phyloP scores from a whole-genome alignment of 805 yeast genomes.

The Saturnispora halmiae region DNA sequence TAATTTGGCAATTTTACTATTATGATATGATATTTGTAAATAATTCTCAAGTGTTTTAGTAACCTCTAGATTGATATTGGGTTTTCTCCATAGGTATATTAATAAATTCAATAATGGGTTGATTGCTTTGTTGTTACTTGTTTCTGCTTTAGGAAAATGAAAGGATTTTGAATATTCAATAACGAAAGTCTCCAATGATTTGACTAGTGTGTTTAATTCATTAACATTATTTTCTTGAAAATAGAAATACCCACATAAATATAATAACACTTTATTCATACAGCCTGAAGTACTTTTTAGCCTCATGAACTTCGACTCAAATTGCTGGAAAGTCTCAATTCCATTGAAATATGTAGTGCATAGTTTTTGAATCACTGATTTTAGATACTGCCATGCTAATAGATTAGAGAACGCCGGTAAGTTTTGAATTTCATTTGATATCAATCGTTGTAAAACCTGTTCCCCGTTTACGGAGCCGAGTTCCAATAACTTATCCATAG shows the following conservation, averaged over 20 bases:
- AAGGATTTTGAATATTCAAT: slow-evolving; percentile 19
- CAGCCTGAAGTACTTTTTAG: slow-evolving; percentile 1
- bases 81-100: slow-evolving; percentile 15
- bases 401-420: slow-evolving; percentile 21
- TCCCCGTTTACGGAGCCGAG: background rate
- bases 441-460: slow-evolving; percentile 1
- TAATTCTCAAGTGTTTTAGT: slow-evolving; percentile 26
- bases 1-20: slow-evolving; percentile 30
- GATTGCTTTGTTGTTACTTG: slow-evolving; percentile 21
- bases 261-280: slow-evolving; percentile 12
- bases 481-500: slow-evolving; percentile 2
- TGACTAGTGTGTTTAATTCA: slow-evolving; percentile 1
- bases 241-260: slow-evolving; percentile 16
- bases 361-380: slow-evolving; percentile 10
- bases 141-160: slow-evolving; percentile 39
- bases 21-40: slow-evolving; percentile 39
- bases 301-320: slow-evolving; percentile 7
- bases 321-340: slow-evolving; percentile 5
- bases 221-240: slow-evolving; percentile 7
- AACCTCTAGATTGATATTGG: slow-evolving; percentile 16
- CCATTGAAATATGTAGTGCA: background rate
- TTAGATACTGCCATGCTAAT: slow-evolving; percentile 20
- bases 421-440: slow-evolving; percentile 3
- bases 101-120: slow-evolving; percentile 28
- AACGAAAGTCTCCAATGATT: slow-evolving; percentile 8